Conservation (phyloP, 176 grass and related monocot species). For the Paspalum vaginatum region DNA sequence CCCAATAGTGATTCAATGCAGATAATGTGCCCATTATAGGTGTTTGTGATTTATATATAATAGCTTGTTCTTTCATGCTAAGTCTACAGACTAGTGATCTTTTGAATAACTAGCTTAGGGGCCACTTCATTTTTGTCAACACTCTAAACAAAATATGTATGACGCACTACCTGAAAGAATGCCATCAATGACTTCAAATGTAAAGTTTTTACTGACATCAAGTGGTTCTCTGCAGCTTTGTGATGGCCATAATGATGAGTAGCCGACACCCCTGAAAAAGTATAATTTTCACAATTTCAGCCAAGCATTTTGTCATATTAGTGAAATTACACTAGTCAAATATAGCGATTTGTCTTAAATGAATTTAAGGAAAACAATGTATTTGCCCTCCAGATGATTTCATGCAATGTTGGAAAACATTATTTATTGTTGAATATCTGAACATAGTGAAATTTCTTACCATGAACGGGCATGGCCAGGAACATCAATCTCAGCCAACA, state of each 20-base stretch:
- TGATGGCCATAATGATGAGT: conserved; percentile 84
- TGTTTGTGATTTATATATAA: not conserved
- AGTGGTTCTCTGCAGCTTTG: conserved; percentile 77
- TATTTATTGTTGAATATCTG: not conserved
- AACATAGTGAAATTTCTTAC: conserved; percentile 46
- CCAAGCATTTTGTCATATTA: conserved; percentile 30
- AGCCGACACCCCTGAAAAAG: conserved; percentile 70
- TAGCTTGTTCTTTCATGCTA: conserved; percentile 17
- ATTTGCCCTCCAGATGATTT: conserved; percentile 7
- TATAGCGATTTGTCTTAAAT: conserved; percentile 16
- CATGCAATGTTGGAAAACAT: not conserved
- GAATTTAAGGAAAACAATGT: conserved; percentile 2
- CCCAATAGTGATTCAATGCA: not conserved
- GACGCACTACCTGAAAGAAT: conserved; percentile 84
- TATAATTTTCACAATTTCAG: conserved; percentile 41
- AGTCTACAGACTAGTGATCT: not conserved
- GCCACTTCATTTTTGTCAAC: conserved; percentile 9
- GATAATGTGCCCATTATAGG: conserved; percentile 12
- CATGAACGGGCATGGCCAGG: conserved; percentile 92
- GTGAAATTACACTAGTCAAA: not conserved
- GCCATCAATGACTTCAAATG: conserved; percentile 84
- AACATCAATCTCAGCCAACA: conserved; percentile 98
- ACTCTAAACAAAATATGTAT: not conserved
- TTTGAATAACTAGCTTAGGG: conserved; percentile 35
- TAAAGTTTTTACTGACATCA: conserved; percentile 85